These are phyloP conservation scores for Epichloe glyceriae DNA, from an alignment of 2,329 filamentous ascomycete genomes.

Conservation along the genomic window DNA sequence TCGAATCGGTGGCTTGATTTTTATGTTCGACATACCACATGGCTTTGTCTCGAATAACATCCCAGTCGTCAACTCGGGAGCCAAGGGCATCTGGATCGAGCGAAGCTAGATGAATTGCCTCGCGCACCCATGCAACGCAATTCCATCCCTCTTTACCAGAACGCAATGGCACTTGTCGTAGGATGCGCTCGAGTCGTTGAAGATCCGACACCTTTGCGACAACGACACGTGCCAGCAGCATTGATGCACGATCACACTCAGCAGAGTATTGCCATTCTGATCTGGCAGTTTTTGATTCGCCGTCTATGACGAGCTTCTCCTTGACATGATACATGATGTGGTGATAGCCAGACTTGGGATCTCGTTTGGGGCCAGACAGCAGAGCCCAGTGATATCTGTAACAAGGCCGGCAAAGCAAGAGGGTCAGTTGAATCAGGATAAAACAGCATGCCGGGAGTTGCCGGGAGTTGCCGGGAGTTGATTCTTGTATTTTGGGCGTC, in stretches of 20 bases:
- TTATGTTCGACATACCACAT: constrained; percentile 7
- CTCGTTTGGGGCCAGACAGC: constrained; percentile 4
- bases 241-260: constrained; percentile 3
- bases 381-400: constrained; percentile 7
- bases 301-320: constrained; percentile 2
- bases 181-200: constrained; percentile 2
- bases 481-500: too few species aligned
- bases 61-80: constrained; percentile 2
- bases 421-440: too few species aligned
- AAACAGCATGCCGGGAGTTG: too few species aligned
- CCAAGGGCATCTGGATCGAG: constrained; percentile 2
- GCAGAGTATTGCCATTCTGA: constrained; percentile 5
- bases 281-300: constrained; percentile 2
- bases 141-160: constrained; percentile 5
- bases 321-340: constrained; percentile 7
- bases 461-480: too few species aligned
- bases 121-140: constrained; percentile 5
- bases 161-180: constrained; percentile 3
- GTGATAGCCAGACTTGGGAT: neutral
- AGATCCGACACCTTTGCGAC: constrained; percentile 5
- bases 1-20: constrained; percentile 5
- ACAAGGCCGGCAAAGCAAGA: too few species aligned
- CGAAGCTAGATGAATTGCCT: constrained; percentile 2
- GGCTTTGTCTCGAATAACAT: constrained; percentile 3
- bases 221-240: constrained; percentile 4